Conservation (phyloP, 495 filamentous ascomycete species). For the Trypethelium eluteriae region DNA sequence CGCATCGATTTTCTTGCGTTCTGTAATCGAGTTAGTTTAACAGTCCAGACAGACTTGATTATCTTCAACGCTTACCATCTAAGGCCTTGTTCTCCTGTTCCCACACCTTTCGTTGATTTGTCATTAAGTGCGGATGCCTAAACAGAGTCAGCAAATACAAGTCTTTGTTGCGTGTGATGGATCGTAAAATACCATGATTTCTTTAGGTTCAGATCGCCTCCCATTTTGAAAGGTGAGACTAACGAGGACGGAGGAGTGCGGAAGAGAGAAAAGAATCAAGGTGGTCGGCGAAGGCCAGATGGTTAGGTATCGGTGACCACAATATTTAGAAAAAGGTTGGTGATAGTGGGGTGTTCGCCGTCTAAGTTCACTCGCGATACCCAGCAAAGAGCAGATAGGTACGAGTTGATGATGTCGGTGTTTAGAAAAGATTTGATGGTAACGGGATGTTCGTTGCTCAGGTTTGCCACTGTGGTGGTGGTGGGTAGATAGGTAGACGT, state of each 20-base stretch:
- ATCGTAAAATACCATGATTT: conserved; percentile 60
- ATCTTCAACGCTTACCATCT: conserved; percentile 35
- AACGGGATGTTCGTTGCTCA: too few relatives aligned
- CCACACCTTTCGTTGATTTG: conserved; percentile 79
- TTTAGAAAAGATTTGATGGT: too few relatives aligned
- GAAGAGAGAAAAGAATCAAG: conserved; percentile 5
- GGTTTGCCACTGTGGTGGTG: not conserved
- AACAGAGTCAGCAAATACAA: too few relatives aligned
- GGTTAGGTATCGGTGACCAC: not conserved
- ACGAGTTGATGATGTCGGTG: too few relatives aligned
- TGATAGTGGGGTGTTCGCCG: too few relatives aligned
- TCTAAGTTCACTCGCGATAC: too few relatives aligned
- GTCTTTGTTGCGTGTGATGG: too few relatives aligned
- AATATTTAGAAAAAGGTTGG: too few relatives aligned
- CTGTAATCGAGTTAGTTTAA: conserved; percentile 27
- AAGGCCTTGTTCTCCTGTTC: conserved; percentile 86
- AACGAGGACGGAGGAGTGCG: not conserved
- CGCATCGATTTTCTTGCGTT: conserved; percentile 84
- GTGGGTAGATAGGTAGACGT: not conserved
- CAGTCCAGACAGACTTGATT: too few relatives aligned
- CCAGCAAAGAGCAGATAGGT: too few relatives aligned
- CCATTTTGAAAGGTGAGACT: conserved; percentile 46
- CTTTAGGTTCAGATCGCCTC: conserved; percentile 88
- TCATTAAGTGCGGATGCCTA: conserved; percentile 68
- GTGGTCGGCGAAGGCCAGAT: not conserved